Base-by-base conservation (phyloP, 139 green algal genomes). In the Chlorella sorokiniana region DNA sequence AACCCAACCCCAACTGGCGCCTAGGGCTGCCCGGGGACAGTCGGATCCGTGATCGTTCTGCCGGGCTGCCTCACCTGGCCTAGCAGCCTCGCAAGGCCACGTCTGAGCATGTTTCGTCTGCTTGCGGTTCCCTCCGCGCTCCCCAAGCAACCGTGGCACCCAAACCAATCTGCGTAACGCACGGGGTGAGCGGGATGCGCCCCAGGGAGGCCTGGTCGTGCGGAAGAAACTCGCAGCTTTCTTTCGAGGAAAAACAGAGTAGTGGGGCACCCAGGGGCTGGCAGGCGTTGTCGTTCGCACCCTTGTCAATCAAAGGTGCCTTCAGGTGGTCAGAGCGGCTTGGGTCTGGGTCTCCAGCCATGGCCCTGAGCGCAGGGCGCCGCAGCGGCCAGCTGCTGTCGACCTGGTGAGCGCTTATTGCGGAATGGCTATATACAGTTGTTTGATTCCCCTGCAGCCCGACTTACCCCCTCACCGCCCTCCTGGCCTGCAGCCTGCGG, bases 401-500 rank as follows among this genome's bases (percentile, higher is more conserved):
- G 23, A 79, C 73, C 25, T 79, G 73, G 73, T 79, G 38, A 79
- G 73, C 9, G 29, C 23, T 25, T 2, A 25, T 56, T 9, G 18
- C 20, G 33, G 38, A 35, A 41, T 27, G 2, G n/a, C 14, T n/a
- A 4, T 6, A 1, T 72, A 35, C 10, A 6, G 65, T n/a, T 72
- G 14, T 22, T 35, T 48, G 9, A 5, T 70, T 23, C 16, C 5
- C 10, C 11, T 8, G 10, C 45, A 69, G 54, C 37, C 18, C 29
- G 52, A 16, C n/a, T n/a, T 22, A 65, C 37, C 7, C 38, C 9
- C 51, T 69, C 6, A 7, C 72, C 41, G 16, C 14, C 72, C 52
- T 42, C 3, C 45, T 27, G 51, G 35, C 11, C 23, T 74, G 76
- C 83, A 87, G 83, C 42, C 69, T 87, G 54, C 68, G 84, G 11